A percentile compares a stretch with the other conserved stretches of the same genome.
These are phyloP conservation scores for Monosporascus sp. DNA, from an alignment of 2,329 filamentous ascomycete species.

Conservation along the genomic window DNA sequence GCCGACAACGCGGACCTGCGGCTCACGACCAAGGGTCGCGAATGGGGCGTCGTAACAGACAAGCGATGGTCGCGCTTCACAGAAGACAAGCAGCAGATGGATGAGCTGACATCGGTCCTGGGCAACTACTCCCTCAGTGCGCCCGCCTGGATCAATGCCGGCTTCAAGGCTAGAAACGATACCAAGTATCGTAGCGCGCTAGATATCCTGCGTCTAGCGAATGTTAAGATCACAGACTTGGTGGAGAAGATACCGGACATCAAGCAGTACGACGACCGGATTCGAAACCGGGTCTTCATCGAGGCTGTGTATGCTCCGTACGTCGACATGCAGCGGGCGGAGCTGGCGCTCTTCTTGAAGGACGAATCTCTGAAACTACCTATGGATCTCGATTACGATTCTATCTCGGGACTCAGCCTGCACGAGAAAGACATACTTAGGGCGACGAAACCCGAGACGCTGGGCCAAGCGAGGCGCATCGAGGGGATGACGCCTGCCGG, in stretches of 20 bases:
- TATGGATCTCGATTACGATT: slow-evolving; percentile 67
- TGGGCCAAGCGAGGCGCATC: slow-evolving; percentile 82
- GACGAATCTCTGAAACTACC: slow-evolving; percentile 76
- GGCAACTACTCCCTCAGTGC: slow-evolving; percentile 52
- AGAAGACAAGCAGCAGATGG: slow-evolving; percentile 62
- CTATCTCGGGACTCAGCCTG: slow-evolving; percentile 67
- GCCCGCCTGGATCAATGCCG: slow-evolving; percentile 61
- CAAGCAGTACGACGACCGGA: slow-evolving; percentile 46
- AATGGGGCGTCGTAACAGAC: slow-evolving; percentile 74
- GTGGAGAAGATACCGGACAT: slow-evolving; percentile 52
- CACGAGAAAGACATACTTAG: slow-evolving; percentile 72
- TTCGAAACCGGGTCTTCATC: slow-evolving; percentile 68
- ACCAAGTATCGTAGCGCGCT: slow-evolving; percentile 65
- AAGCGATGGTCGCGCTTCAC: slow-evolving; percentile 68
- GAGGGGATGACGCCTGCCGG: slow-evolving; percentile 70
- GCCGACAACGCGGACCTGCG: slow-evolving; percentile 91
- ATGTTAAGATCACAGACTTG: slow-evolving; percentile 54
- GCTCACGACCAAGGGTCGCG: slow-evolving; percentile 71
- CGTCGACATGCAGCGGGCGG: slow-evolving; percentile 64
- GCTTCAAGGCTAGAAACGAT: slow-evolving; percentile 65
- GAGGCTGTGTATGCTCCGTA: slow-evolving; percentile 87
- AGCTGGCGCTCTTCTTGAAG: slow-evolving; percentile 61
- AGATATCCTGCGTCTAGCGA: slow-evolving; percentile 69
- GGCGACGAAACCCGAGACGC: slow-evolving; percentile 69
- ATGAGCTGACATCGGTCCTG: slow-evolving; percentile 59